Base-by-base conservation (phyloP, 2,329 filamentous ascomycete species). In the Ophiostoma sp. region DNA sequence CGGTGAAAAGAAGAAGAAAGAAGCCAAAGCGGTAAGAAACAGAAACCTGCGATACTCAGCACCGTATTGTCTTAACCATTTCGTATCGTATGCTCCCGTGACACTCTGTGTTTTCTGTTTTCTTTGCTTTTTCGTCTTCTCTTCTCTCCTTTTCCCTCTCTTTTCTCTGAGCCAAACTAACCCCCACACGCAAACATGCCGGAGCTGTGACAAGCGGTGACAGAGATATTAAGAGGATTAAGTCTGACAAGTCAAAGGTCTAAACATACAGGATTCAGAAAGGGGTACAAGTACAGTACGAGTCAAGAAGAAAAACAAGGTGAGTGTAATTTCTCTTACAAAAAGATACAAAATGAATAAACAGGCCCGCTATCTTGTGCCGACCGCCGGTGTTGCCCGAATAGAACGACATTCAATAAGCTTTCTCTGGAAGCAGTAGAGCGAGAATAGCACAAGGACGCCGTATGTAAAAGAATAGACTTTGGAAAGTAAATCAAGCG, bases 341-440 rank as follows among this genome's bases (percentile, higher is more conserved):
- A 44, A 6, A 44, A 44, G 11, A 44, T 44, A 8, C 11, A 44
- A 44, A 44, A 8, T 12, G 11, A 12, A 44, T 7, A 44, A 44
- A 8, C 3, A 44, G 42, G 11, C 11, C 42, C 27, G 42, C 45
- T 14, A 52, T 52, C 5, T 9, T 3, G 49, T 27, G 38, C 55
- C 55, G 8, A 40, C 55, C 55, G 27, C 27, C 27, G 55, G 55
- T 60, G 55, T 60, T 60, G 55, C 55, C 55, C 55, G 55, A 60
- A 18, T 38, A 60, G 16, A 52, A 5, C 9, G 55, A 27, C 49
- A 27, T 27, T 27, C 55, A 40, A 60, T 5, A 12, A 60, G 36
- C 55, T 27, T 27, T 2, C 27, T 27, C 1, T 27, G 27, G 27
- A 27, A 27, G 27, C 27, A 27, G 27, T 27, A 27, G 27, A 27